Evolutionary conservation across 768 basidiomycete genomes (phyloP), one percentile per base, ranked within the genome.

Genomic region (Lactarius evosmus): DNA sequence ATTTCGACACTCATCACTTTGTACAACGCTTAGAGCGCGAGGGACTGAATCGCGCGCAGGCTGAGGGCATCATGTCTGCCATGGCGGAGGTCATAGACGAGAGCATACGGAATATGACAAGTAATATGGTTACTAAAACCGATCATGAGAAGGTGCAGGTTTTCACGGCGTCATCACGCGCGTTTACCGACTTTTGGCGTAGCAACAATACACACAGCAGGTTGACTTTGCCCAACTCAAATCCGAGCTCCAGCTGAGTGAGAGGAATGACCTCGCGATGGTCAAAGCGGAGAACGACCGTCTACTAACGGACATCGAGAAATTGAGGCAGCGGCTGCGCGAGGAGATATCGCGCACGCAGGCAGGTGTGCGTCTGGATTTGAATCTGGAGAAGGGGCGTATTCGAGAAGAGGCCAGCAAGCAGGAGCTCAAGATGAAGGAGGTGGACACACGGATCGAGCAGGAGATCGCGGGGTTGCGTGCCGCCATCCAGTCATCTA

Each of bases 81-180:
- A 91, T 99, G 84, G 92, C 94, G 14, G 93, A 95, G 70, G 95
- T 98, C 66, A 94, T 99, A 41, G 93, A 97, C 75, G 97, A 99
- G 80, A 95, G 93, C 72, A 88, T 98, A 44, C 83, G 89, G 65
- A 96, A 95, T 72, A 95, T 99, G 93, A 92, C 93, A 41, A 87
- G 85, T 69, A 94, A 93, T 70, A 91, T 98, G 88, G 96, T 98
- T 64, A 94, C 92, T 6, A 94, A 93, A 74, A 87, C 93, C 0
- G 93, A 97, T 69, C 94, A 97, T 73, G 96, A 98, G 76, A 98
- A 98, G 85, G 95, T 90, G 57, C 56, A 36, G 27, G 27, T 40
- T 7, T 7, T 38, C 50, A 50, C n/a, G 29, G 27, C 65, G 9
- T 41, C 29, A 1, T 58, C 16, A 38, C 49, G 41, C 50, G 32